These are phyloP conservation scores for Xeromyces bisporus DNA, from an alignment of 495 filamentous ascomycete genomes.

Conservation along the genomic window DNA sequence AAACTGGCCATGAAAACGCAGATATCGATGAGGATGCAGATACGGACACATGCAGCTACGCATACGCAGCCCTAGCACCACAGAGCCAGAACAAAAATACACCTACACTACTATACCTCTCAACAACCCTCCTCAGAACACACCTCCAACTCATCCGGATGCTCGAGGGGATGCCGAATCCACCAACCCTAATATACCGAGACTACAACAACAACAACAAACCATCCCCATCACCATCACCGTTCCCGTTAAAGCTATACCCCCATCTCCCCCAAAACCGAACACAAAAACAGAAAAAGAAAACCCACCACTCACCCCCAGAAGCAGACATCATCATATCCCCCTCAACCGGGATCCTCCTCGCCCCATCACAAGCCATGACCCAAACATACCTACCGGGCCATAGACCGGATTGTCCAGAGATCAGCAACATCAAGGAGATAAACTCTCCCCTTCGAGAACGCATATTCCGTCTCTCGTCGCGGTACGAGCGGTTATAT, in stretches of 20 bases:
- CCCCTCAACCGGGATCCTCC: constrained; percentile 47
- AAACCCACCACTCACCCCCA: neutral
- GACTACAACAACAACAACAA: neutral
- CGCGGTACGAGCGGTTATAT: constrained; percentile 52
- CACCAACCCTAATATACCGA: neutral
- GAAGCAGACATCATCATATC: constrained; percentile 71
- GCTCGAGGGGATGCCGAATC: no score
- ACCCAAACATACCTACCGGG: constrained; percentile 57
- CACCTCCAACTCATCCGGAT: no score
- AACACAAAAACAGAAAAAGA: neutral
- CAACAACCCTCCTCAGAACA: no score
- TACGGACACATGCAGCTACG: no score
- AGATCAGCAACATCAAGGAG: constrained; percentile 1
- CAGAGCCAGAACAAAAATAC: no score
- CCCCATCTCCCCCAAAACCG: neutral
- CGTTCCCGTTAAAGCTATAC: neutral
- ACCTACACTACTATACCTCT: no score
- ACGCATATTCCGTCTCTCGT: constrained; percentile 36
- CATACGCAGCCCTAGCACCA: no score
- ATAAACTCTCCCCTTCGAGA: constrained; percentile 35
- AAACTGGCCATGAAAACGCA: no score
- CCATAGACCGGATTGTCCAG: constrained; percentile 13
- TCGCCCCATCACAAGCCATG: constrained; percentile 55
- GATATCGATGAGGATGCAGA: no score
- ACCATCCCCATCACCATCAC: neutral